Base-by-base conservation (phyloP, 2,329 filamentous ascomycete species). In the Penicillium sclerotigenum region DNA sequence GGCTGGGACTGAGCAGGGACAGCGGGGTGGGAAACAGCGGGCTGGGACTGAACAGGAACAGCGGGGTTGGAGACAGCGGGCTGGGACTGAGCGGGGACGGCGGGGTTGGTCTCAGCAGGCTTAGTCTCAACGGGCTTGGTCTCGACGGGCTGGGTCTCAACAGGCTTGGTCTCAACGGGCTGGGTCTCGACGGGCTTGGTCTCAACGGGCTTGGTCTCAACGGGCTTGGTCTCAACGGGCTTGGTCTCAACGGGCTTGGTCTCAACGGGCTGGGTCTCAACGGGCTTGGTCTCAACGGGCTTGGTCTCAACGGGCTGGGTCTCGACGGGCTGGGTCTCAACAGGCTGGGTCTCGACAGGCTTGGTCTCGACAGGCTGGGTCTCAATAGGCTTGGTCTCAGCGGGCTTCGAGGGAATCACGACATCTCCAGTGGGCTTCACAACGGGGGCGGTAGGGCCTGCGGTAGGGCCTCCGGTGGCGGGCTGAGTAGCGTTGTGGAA, bases 401-500 rank as follows among this genome's bases (percentile, higher is more conserved):
- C 16, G 16, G 46, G n/a, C 40, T 53, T 53, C 6, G 56, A 28
- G 34, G 49, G 54, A n/a, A 50, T 11, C 18, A 57, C 54, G 14
- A 57, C 54, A 16, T 28, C 28, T 31, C 47, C 40, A 28, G 61
- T 66, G 50, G 52, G 54, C 54, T 59, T 62, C 37, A 34, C 10
- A 26, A 50, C 14, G 1, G 48, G 48, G 10, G 37, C 47, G 46
- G 43, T 43, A 57, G 64, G 59, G 41, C 47, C 47, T 24, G 55
- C 53, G 38, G 49, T 54, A 24, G 59, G 55, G n/a, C 28, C 18
- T 33, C 31, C 31, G 18, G 51, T 57, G 22, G 60, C 46, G 29
- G 59, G 47, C 42, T 54, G 26, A 26, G 48, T 59, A 5, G 59
- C 37, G 52, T 59, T 60, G 33, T 41, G 29, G 49, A 59, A 54